Percentiles rank a stretch among this genome's conserved stretches.
Evolutionary conservation across 2,329 filamentous ascomycete species (phyloP).

Genomic region (Fusarium drepaniforme): DNA sequence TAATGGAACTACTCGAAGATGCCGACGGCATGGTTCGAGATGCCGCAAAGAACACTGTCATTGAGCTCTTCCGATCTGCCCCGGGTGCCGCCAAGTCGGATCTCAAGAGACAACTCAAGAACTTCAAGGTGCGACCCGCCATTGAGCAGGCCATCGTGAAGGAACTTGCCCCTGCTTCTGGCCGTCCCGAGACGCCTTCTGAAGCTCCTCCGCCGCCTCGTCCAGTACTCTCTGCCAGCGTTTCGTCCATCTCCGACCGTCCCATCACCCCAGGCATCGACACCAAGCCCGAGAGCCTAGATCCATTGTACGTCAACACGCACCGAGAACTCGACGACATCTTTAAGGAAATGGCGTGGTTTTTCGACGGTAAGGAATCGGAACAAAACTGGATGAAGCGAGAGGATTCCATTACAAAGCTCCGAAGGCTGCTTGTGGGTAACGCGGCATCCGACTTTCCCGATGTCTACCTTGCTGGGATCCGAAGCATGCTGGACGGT

Average conservation of each 20-base stretch:
- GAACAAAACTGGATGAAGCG: constrained; percentile 92
- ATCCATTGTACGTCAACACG: constrained; percentile 87
- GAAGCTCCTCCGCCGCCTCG: constrained; percentile 55
- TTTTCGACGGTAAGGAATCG: constrained; percentile 89
- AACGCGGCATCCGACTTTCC: constrained; percentile 85
- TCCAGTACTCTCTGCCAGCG: constrained; percentile 61
- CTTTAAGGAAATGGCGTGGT: constrained; percentile 82
- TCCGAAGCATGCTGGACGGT: constrained; percentile 84
- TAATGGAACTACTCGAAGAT: constrained; percentile 91
- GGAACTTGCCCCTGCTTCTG: constrained; percentile 71
- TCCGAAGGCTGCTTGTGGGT: constrained; percentile 84
- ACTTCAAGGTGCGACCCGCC: constrained; percentile 86
- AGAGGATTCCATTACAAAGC: constrained; percentile 82
- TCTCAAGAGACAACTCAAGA: constrained; percentile 86
- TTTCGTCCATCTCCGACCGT: constrained; percentile 64
- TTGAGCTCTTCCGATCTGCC: constrained; percentile 87
- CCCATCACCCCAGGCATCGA: constrained; percentile 74
- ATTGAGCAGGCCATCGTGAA: constrained; percentile 87
- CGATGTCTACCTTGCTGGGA: constrained; percentile 74
- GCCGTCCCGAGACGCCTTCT: constrained; percentile 57
- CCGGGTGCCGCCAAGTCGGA: constrained; percentile 89
- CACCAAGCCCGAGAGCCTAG: constrained; percentile 75
- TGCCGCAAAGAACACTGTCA: constrained; percentile 83
- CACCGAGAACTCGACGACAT: constrained; percentile 89
- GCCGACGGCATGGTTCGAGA: constrained; percentile 90